Evolutionary conservation across 306 rosid genomes (phyloP).

Genomic region (Lathyrus sativus): DNA sequence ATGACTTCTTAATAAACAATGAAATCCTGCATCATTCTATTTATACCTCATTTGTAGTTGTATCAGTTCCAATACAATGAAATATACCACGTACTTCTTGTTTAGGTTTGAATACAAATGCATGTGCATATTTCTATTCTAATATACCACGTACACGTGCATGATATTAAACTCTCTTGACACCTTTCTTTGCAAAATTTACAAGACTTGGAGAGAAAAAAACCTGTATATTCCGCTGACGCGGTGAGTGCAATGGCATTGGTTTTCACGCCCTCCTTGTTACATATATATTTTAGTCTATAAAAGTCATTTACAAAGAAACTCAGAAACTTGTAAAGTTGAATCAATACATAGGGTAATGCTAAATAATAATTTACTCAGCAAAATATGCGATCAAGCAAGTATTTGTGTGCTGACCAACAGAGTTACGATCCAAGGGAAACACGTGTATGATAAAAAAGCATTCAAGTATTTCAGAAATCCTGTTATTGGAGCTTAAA

Average conservation of each 20-base stretch:
- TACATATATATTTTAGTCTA: conserved; percentile 89
- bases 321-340: conserved; percentile 21
- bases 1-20: conserved; percentile 9
- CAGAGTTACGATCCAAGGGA: conserved; percentile 11
- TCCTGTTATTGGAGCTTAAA: conserved; percentile 8
- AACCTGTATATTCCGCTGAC: conserved; percentile 85
- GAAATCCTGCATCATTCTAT: background rate
- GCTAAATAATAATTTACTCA: background rate
- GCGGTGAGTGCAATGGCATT: conserved; percentile 78
- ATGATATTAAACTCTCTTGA: background rate
- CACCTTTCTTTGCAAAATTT: background rate
- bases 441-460: conserved; percentile 6
- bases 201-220: conserved; percentile 35
- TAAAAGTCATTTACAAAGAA: conserved; percentile 25
- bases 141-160: too few relatives aligned
- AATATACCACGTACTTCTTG: too few relatives aligned
- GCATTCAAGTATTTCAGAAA: conserved; percentile 17
- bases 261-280: conserved; percentile 84
- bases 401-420: background rate
- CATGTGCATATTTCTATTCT: background rate
- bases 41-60: too few relatives aligned
- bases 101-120: background rate
- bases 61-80: too few relatives aligned
- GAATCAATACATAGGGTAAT: conserved; percentile 7
- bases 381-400: conserved; percentile 19